These are phyloP conservation scores for Populus hybrid DNA, from an alignment of 441 rosid genomes.

Conservation along the genomic window DNA sequence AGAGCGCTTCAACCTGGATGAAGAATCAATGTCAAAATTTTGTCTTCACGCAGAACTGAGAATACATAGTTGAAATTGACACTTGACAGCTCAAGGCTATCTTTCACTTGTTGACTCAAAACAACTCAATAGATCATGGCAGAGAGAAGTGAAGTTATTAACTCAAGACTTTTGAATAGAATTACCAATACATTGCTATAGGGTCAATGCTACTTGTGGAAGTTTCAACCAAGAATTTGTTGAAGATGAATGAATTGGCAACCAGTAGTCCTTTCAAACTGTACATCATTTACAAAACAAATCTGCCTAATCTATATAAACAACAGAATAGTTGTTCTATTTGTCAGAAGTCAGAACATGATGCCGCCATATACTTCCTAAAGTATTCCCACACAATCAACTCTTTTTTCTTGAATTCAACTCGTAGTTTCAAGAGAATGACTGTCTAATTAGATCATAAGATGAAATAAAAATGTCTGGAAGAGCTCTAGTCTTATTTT, in stretches of 20 bases:
- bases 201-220: background rate
- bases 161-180: background rate
- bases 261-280: background rate
- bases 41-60: background rate
- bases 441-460: background rate
- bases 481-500: background rate
- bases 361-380: background rate
- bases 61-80: background rate
- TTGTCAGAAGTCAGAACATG: too few species aligned
- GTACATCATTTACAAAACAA: too few species aligned
- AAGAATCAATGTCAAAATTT: conserved; percentile 1
- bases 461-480: background rate
- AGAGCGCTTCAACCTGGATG: conserved; percentile 83
- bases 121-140: background rate
- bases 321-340: background rate
- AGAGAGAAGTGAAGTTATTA: background rate
- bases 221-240: background rate
- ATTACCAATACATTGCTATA: background rate
- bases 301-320: too few species aligned
- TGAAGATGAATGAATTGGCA: background rate
- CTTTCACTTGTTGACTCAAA: background rate
- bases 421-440: background rate
- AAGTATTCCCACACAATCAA: background rate
- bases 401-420: background rate
- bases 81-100: background rate